Evolutionary conservation across 2,329 filamentous ascomycete genomes (phyloP).

Genomic region (Metarhizium humberi): DNA sequence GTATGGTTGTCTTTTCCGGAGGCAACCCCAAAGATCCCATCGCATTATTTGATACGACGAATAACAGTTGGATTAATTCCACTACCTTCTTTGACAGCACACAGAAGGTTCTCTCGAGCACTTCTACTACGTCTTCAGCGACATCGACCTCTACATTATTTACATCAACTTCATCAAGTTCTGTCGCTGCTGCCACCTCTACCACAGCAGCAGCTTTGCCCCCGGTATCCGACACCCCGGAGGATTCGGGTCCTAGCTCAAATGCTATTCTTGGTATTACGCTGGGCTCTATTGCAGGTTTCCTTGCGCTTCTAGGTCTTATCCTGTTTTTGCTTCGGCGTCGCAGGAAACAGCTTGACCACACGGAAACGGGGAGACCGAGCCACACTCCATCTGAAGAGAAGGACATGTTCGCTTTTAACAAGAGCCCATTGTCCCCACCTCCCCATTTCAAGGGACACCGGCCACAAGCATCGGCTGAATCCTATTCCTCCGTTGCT

Average conservation of each 20-base stretch:
- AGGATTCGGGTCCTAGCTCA: conserved; percentile 24
- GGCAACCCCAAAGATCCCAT: conserved; percentile 59
- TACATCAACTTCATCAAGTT: conserved; percentile 11
- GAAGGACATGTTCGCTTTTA: conserved; percentile 44
- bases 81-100: conserved; percentile 48
- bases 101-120: conserved; percentile 27
- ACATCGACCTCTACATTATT: conserved; percentile 15
- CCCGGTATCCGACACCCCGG: background rate
- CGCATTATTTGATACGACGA: conserved; percentile 64
- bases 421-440: conserved; percentile 30
- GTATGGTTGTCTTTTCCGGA: conserved; percentile 69
- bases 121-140: conserved; percentile 19
- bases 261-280: conserved; percentile 68
- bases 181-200: conserved; percentile 12
- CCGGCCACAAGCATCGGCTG: conserved; percentile 40
- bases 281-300: conserved; percentile 69
- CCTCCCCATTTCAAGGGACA: conserved; percentile 39
- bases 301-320: conserved; percentile 60
- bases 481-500: conserved; percentile 54
- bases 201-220: conserved; percentile 12
- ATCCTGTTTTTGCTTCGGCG: conserved; percentile 51
- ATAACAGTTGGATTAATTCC: conserved; percentile 73
- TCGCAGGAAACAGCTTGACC: conserved; percentile 44
- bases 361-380: conserved; percentile 33
- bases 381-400: conserved; percentile 42